These are phyloP conservation scores for Brasenia schreberi DNA, from an alignment of 164 flowering plant genomes.

Conservation along the genomic window DNA sequence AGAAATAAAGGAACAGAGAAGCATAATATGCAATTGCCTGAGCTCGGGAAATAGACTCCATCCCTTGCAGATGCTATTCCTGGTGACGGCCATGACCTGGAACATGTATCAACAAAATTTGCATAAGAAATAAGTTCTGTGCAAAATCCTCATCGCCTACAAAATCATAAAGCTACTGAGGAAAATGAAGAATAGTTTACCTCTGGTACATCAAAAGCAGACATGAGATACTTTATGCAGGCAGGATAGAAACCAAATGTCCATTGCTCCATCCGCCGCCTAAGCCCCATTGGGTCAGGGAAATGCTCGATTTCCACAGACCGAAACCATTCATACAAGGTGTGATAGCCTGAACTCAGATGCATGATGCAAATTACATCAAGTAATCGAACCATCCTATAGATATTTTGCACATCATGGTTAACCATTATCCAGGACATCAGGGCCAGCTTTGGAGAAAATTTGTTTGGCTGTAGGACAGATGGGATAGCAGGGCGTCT, in stretches of 20 bases:
- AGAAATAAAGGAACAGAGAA: slow-evolving; percentile 83
- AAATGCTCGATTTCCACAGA: slow-evolving; percentile 84
- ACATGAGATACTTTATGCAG: slow-evolving; percentile 97
- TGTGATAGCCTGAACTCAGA: slow-evolving; percentile 68
- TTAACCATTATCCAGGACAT: too few species aligned
- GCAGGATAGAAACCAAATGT: slow-evolving; percentile 99
- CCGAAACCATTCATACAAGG: slow-evolving; percentile 90
- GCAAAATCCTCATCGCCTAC: not conserved
- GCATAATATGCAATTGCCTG: slow-evolving; percentile 76
- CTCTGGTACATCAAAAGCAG: slow-evolving; percentile 99
- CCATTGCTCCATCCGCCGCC: slow-evolving; percentile 93
- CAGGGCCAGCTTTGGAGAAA: too few species aligned
- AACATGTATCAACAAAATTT: not conserved
- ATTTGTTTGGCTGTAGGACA: too few species aligned
- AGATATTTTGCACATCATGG: too few species aligned
- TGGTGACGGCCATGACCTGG: slow-evolving; percentile 96
- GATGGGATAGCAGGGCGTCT: too few species aligned
- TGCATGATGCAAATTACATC: not conserved
- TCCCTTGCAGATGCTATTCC: slow-evolving; percentile 86
- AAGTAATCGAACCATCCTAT: too few species aligned
- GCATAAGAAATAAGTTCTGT: too few species aligned
- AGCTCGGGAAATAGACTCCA: slow-evolving; percentile 70
- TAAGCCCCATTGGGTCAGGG: slow-evolving; percentile 98
- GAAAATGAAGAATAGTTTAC: slow-evolving; percentile 15
- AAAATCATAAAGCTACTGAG: not conserved